Evolutionary conservation across 495 filamentous ascomycete genomes (phyloP), one percentile per base, ranked within the genome.

Genomic region (Neurospora hispaniola): DNA sequence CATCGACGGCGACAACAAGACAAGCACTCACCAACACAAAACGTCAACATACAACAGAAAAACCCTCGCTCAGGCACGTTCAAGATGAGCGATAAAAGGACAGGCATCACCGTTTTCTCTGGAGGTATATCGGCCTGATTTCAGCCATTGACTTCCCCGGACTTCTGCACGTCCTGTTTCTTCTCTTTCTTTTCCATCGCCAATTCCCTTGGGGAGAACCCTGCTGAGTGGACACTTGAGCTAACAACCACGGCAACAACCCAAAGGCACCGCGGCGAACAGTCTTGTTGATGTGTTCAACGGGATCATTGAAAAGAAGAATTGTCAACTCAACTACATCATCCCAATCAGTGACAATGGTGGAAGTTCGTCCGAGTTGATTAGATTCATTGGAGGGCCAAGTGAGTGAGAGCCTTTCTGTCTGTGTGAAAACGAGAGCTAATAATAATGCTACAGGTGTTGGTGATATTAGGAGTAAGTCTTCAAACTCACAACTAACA

Each of bases 311-410:
- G 85, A 90, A 74, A 90, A 88, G 79, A 91, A 90, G 70, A 81
- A 87, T 43, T 91, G 91, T 73, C 84, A 85, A 31, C 85, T 96
- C 62, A 93, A 87, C 79, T 95, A 96, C 77, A 87, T 97, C 72
- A 96, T 98, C 71, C 95, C 95, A 18, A 97, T 98, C 77, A 93
- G 90, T 75, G 95, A 98, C 81, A 98, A 98, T 83, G 95, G 95
- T 39, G 95, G 95, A 20, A 94, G 90, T 42, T 94, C 94, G 1
- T 95, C 92, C 8, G 95, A 98, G 83, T 81, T 98, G 76, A 95
- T 97, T 74, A 87, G 95, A 18, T 93, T 98, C 18, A 93, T 98
- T 81, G 95, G 95, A 2, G 95, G 95, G 0, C 95, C 95, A 70
- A 83, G 83, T 84, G 75, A 74, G 78, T 80, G 11, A 31, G 18